phyloP scores from a whole-genome alignment of 441 rosid species.

The Metrosideros polymorpha region DNA sequence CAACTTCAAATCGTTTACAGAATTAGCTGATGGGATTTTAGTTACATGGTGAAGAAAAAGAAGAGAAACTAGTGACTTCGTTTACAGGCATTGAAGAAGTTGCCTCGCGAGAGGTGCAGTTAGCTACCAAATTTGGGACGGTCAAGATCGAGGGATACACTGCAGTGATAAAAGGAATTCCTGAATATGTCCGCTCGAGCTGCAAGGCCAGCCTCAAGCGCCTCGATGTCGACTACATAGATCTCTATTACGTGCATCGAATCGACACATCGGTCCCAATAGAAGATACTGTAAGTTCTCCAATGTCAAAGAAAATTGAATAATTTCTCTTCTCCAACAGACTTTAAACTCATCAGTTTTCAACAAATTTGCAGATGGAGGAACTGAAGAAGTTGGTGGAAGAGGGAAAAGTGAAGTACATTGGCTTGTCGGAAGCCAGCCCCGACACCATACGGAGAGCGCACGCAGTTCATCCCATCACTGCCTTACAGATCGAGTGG shows the following conservation, averaged over 20 bases:
- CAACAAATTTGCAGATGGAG: background rate
- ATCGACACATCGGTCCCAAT: conserved; percentile 18
- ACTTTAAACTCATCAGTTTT: background rate
- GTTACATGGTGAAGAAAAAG: background rate
- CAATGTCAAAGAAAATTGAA: too few species aligned
- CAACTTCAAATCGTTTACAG: background rate
- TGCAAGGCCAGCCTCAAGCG: conserved; percentile 24
- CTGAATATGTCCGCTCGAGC: conserved; percentile 12
- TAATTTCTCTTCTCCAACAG: background rate
- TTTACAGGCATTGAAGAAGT: conserved; percentile 24
- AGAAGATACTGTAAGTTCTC: background rate
- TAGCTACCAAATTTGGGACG: conserved; percentile 35
- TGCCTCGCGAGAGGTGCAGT: conserved; percentile 24
- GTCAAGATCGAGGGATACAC: background rate
- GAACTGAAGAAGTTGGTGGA: conserved; percentile 3
- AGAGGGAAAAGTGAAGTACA: conserved; percentile 3
- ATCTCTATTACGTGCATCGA: conserved; percentile 27
- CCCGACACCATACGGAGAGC: background rate
- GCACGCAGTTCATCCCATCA: background rate
- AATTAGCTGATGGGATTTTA: background rate
- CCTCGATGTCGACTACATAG: conserved; percentile 26
- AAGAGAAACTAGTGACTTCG: background rate
- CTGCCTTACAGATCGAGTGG: conserved; percentile 5
- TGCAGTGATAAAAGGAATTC: background rate
- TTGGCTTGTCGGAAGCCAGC: conserved; percentile 1